Base-by-base conservation (phyloP, 2,329 filamentous ascomycete genomes). In the Fusarium mexicanum region DNA sequence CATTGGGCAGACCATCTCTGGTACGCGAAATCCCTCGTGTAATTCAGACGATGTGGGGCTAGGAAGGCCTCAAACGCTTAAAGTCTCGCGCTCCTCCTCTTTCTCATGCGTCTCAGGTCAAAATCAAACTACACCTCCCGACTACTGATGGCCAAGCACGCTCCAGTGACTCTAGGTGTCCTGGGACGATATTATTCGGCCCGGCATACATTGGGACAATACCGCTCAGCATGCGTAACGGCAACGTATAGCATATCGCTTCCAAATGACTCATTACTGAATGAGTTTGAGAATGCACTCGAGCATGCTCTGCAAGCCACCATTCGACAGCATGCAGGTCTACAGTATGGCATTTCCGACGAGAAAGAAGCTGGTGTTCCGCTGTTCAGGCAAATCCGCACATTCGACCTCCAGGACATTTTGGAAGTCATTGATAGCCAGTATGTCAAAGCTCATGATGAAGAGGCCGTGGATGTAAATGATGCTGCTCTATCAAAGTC, bases 211-310 rank as follows among this genome's bases (percentile, higher is more conserved):
- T 11, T 72, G 6, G 61, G 61, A 0, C 68, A 66, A 2, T 75
- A 75, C 24, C 63, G 57, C 7, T 75, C 71, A 48, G 71, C 37
- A 20, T 63, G 59, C 12, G 68, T 74, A 3, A 44, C 48, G 4
- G 64, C 61, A 24, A 31, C 50, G 1, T 74, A 75, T 8, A 50
- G 7, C 5, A 9, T 74, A 13, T 18, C 24, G 29, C 8, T 29
- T 16, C 17, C n/a, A 2, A n/a, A 29, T 44, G 22, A 24, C 24
- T 37, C 38, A 16, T 17, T 8, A 3, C 8, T n/a, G 13, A 9
- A 6, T 1, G 17, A 1, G 2, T 6, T 51, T 29, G 14, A 37
- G 3, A 33, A 12, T 4, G 7, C 29, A 9, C 17, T 50, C 8
- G 61, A 51, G 13, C 6, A n/a, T 57, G 61, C 43, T 12, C 29